A percentile compares a stretch with the other conserved stretches of the same genome.
Conservation (phyloP, 2,329 filamentous ascomycete species). For the Fusarium coicis region DNA sequence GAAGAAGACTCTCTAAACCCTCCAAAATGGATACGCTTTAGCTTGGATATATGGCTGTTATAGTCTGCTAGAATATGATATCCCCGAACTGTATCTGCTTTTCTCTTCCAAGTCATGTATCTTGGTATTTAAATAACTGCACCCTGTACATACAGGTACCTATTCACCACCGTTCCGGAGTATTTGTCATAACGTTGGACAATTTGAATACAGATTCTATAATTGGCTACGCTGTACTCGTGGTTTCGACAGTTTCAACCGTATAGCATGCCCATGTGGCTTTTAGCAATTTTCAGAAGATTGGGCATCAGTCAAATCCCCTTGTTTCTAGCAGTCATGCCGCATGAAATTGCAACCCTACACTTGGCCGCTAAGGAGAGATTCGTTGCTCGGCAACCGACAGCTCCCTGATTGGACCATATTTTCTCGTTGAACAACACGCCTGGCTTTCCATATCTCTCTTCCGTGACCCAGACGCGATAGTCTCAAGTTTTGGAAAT, state of each 20-base stretch:
- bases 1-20: not conserved
- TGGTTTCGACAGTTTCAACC: not conserved
- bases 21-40: not conserved
- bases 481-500: conserved; percentile 50
- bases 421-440: conserved; percentile 44
- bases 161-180: not conserved
- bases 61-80: not conserved
- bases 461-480: conserved; percentile 46
- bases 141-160: too few species aligned
- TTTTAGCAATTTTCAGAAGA: not conserved
- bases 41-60: not conserved
- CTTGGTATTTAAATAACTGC: not conserved
- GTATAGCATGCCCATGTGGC: not conserved
- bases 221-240: not conserved
- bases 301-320: not conserved
- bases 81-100: not conserved
- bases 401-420: conserved; percentile 46
- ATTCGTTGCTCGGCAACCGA: conserved; percentile 49
- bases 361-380: conserved; percentile 12
- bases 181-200: not conserved
- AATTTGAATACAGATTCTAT: not conserved
- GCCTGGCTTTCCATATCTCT: conserved; percentile 33
- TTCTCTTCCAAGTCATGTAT: not conserved
- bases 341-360: conserved; percentile 27
- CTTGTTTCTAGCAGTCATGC: not conserved